Percentiles rank a stretch among this genome's conserved stretches.
phyloP scores from a whole-genome alignment of 129 eudicot genomes.

The Arctium minus region DNA sequence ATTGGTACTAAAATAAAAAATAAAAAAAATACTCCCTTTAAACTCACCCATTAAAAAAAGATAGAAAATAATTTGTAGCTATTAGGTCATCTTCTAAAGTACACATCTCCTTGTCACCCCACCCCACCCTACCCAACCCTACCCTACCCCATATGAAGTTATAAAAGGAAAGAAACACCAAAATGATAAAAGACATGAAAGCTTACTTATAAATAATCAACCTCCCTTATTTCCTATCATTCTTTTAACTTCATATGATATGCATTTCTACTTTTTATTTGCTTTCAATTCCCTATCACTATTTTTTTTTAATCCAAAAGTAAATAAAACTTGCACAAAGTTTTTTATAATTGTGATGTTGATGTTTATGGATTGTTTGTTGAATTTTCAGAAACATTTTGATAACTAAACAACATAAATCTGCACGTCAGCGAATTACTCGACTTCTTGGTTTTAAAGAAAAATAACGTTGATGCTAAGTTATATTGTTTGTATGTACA shows the following conservation, averaged over 20 bases:
- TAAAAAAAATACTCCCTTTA: not conserved
- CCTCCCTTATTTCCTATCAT: not conserved
- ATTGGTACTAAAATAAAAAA: too few species aligned
- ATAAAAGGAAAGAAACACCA: slow-evolving; percentile 1
- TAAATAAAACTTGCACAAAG: not conserved
- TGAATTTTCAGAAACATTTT: not conserved
- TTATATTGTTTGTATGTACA: not conserved
- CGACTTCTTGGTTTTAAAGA: not conserved
- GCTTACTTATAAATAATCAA: slow-evolving; percentile 15
- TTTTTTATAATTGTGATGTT: not conserved
- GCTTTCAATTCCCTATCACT: slow-evolving; percentile 13
- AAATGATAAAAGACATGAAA: not conserved
- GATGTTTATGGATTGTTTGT: not conserved
- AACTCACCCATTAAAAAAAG: not conserved
- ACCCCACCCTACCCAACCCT: not conserved
- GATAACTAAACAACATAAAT: not conserved
- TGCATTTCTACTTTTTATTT: slow-evolving; percentile 10
- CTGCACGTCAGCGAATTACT: not conserved
- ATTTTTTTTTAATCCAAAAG: not conserved
- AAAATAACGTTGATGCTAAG: not conserved
- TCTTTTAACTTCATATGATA: slow-evolving; percentile 18
- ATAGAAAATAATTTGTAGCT: not conserved
- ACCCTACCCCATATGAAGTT: not conserved
- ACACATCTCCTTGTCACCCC: slow-evolving; percentile 11
- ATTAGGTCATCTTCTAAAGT: slow-evolving; percentile 6